These are phyloP conservation scores for Tuber brumale DNA, from an alignment of 495 filamentous ascomycete species.

Conservation along the genomic window DNA sequence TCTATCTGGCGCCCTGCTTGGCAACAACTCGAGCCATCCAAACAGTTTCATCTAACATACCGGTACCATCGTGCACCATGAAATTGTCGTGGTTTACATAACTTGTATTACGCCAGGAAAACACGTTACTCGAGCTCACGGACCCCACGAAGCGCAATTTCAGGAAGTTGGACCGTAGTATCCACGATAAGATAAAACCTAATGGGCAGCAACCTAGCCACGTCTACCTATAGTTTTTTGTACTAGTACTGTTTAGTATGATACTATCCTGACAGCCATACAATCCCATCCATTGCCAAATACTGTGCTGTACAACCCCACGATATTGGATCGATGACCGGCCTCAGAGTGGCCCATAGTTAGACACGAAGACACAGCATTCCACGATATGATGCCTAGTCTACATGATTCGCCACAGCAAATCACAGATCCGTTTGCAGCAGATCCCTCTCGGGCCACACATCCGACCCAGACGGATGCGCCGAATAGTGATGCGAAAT, in stretches of 20 bases:
- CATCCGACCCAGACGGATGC: background rate
- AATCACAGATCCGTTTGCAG: constrained; percentile 1
- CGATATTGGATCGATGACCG: background rate
- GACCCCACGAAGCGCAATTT: background rate
- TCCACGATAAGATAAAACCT: background rate
- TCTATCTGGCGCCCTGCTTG: background rate
- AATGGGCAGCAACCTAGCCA: background rate
- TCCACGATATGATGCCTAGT: background rate
- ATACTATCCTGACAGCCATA: background rate
- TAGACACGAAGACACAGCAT: background rate
- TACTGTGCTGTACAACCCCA: background rate
- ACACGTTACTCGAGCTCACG: background rate
- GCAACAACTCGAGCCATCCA: background rate
- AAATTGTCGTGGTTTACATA: background rate
- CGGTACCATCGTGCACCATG: background rate
- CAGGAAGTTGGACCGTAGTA: background rate
- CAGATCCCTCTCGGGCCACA: background rate
- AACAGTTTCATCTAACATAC: background rate
- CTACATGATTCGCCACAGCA: background rate
- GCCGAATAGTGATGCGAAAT: constrained; percentile 1
- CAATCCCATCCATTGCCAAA: background rate
- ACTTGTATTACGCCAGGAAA: background rate
- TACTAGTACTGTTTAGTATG: background rate
- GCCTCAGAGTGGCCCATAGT: background rate
- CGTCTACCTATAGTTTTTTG: background rate